A percentile compares a stretch with the other conserved stretches of the same genome.
Evolutionary conservation across 1,284 basidiomycete species (phyloP).

Genomic region (Pisolithus thermaeus): DNA sequence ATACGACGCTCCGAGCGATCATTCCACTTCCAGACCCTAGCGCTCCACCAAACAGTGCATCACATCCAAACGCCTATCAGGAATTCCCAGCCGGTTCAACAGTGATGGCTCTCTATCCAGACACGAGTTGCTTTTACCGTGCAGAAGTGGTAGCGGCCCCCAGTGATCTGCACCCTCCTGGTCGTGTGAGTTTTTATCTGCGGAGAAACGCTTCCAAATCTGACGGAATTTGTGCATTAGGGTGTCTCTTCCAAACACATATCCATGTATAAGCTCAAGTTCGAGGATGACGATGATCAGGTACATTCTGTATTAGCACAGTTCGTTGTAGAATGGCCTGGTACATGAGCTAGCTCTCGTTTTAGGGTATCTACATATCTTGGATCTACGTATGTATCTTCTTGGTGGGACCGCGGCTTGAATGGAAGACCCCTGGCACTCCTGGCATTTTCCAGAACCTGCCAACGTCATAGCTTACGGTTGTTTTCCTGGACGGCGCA

Average conservation of each 20-base stretch:
- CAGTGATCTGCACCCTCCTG: constrained; percentile 43
- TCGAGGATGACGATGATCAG: constrained; percentile 79
- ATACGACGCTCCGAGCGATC: constrained; percentile 60
- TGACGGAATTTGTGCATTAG: constrained; percentile 10
- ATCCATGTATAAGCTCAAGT: constrained; percentile 67
- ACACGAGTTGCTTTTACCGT: constrained; percentile 82
- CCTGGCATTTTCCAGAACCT: constrained; percentile 14
- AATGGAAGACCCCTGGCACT: constrained; percentile 3
- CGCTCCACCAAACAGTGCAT: constrained; percentile 48
- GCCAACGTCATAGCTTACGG: neutral
- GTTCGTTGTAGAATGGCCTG: constrained; percentile 74
- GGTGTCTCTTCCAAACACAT: constrained; percentile 38
- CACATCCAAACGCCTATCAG: constrained; percentile 63
- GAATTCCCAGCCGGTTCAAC: constrained; percentile 65
- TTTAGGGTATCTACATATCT: neutral
- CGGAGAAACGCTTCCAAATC: neutral
- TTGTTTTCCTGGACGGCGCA: neutral
- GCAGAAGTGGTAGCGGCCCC: constrained; percentile 71
- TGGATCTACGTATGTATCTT: too few relatives aligned
- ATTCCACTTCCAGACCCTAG: constrained; percentile 72
- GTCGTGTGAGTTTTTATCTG: constrained; percentile 39
- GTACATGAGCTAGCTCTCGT: constrained; percentile 13
- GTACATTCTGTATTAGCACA: constrained; percentile 66
- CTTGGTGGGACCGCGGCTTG: too few relatives aligned
- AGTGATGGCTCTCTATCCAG: constrained; percentile 78